phyloP scores from a whole-genome alignment of 23 red algal species.

The Gracilariopsis chorda region DNA sequence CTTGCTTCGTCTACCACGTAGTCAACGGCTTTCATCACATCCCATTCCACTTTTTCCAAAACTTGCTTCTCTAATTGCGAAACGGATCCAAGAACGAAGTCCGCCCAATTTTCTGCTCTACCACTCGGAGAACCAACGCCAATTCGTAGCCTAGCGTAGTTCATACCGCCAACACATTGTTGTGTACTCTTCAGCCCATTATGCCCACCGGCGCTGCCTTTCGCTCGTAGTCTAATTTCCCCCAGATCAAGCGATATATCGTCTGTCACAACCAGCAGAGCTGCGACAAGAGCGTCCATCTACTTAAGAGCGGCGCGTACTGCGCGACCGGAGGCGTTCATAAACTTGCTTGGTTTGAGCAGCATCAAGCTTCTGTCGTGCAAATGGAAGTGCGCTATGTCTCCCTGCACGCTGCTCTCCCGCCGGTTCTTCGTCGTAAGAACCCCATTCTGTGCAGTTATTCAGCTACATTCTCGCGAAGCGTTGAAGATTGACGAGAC shows the following conservation, averaged over 20 bases:
- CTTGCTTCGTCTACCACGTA: background rate
- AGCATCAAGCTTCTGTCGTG: no score
- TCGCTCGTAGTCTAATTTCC: conserved; percentile 46
- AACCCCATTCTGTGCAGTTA: no score
- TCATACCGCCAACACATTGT: background rate
- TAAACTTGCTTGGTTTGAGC: conserved; percentile 79
- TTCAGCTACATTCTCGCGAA: no score
- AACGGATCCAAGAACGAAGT: conserved; percentile 72
- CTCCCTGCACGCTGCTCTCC: no score
- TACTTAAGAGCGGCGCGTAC: conserved; percentile 44
- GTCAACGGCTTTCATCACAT: conserved; percentile 13
- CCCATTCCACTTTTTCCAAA: conserved; percentile 11
- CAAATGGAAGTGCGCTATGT: no score
- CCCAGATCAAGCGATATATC: conserved; percentile 68
- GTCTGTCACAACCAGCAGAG: conserved; percentile 69
- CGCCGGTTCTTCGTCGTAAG: no score
- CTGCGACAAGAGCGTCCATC: background rate
- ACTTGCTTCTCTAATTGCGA: background rate
- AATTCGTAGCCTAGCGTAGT: conserved; percentile 66
- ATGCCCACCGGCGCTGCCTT: conserved; percentile 73
- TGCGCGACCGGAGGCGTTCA: conserved; percentile 69
- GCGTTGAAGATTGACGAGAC: no score
- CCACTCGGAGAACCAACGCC: conserved; percentile 58
- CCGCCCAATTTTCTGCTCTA: background rate
- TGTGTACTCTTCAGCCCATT: conserved; percentile 85